phyloP scores from a whole-genome alignment of 75 land plant species.

The Larix kaempferi region DNA sequence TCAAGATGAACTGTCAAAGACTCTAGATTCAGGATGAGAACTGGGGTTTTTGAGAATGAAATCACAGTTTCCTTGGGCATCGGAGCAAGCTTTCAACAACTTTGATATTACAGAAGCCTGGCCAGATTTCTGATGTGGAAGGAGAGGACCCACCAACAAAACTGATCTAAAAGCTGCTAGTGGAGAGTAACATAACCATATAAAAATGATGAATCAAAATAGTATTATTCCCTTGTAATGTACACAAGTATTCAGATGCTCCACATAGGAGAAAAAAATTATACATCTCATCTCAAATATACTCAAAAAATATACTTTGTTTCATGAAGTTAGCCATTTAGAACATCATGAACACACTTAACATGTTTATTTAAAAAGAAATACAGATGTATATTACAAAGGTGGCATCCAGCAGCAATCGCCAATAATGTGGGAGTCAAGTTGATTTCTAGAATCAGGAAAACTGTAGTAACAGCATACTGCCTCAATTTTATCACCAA shows the following conservation, averaged over 20 bases:
- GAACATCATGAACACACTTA: background rate
- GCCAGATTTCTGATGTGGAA: no score
- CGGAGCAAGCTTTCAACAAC: no score
- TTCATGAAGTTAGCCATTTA: background rate
- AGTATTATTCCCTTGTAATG: no score
- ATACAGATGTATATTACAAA: background rate
- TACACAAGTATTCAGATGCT: background rate
- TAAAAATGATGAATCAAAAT: no score
- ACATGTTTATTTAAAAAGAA: background rate
- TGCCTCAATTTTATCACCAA: background rate
- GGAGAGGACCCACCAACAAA: no score
- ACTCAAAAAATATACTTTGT: background rate
- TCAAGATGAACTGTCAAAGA: no score
- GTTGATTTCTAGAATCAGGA: background rate
- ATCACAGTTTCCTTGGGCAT: no score
- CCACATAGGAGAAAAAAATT: constrained; percentile 1
- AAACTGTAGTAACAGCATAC: background rate
- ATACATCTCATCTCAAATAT: background rate
- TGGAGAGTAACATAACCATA: no score
- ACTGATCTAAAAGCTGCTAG: no score
- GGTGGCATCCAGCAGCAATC: background rate
- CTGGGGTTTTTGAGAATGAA: no score
- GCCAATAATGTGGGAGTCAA: background rate
- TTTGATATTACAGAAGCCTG: no score
- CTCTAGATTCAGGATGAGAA: no score